These are phyloP conservation scores for Skeletonema marinoi DNA, from an alignment of 108 stramenopile species.

Conservation along the genomic window DNA sequence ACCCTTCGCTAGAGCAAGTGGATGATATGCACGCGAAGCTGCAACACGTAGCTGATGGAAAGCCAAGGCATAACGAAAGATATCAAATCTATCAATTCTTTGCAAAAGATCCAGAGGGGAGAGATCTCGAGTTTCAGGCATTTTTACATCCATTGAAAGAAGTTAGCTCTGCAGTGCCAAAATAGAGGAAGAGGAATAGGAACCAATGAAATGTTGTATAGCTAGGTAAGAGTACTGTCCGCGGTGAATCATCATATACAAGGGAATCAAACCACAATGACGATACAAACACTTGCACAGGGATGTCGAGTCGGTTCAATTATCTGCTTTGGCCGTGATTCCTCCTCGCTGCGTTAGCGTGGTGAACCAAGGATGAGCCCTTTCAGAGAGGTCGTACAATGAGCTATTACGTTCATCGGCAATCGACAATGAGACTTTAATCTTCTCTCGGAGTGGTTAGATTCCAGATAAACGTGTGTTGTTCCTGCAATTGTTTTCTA, in stretches of 20 bases:
- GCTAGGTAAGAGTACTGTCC: not conserved
- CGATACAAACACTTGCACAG: conserved; percentile 15
- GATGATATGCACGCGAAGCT: conserved; percentile 39
- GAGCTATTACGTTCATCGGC: not conserved
- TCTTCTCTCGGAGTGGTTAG: conserved; percentile 31
- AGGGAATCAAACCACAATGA: conserved; percentile 5
- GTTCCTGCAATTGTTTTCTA: not conserved
- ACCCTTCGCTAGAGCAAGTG: conserved; percentile 37
- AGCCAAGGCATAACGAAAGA: conserved; percentile 31
- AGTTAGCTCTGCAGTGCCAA: conserved; percentile 9
- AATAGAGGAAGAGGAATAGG: not conserved
- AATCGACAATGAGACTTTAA: conserved; percentile 21
- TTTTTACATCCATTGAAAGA: conserved; percentile 36
- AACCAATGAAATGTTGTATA: not conserved
- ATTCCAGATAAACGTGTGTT: not conserved
- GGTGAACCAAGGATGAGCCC: conserved; percentile 20
- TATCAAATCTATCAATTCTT: conserved; percentile 51
- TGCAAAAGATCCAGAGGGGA: conserved; percentile 50
- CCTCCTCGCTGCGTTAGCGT: conserved; percentile 25
- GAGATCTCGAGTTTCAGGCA: conserved; percentile 46
- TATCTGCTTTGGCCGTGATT: conserved; percentile 21
- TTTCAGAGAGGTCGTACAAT: conserved; percentile 5
- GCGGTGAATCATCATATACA: not conserved
- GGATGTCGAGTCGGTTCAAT: conserved; percentile 21
- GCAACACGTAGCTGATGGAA: conserved; percentile 36